phyloP scores from a whole-genome alignment of 441 rosid species.

The Populus hybrid region DNA sequence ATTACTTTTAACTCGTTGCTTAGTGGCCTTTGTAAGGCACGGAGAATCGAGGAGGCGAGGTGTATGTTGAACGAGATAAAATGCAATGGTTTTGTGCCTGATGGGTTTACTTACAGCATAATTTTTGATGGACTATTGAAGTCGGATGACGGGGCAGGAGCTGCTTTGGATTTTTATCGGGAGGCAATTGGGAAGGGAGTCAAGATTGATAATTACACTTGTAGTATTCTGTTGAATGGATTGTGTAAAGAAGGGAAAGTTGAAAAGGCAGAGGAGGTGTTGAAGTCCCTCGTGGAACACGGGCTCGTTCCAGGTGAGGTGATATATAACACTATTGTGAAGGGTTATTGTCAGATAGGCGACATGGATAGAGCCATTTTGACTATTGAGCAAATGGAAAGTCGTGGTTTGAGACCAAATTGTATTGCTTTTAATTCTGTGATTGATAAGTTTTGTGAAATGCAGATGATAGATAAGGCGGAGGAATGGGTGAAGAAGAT shows the following conservation, averaged over 20 bases:
- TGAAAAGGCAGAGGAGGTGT: conserved; percentile 56
- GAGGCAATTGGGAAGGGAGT: conserved; percentile 35
- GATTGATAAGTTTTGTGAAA: conserved; percentile 49
- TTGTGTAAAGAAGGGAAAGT: conserved; percentile 55
- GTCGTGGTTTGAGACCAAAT: conserved; percentile 48
- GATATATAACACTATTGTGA: conserved; percentile 54
- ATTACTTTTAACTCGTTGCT: conserved; percentile 70
- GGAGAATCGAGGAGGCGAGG: conserved; percentile 57
- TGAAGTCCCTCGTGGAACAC: conserved; percentile 37
- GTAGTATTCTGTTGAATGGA: conserved; percentile 52
- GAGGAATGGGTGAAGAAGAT: conserved; percentile 62
- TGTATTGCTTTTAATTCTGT: conserved; percentile 55
- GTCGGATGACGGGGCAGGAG: conserved; percentile 33
- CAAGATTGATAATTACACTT: conserved; percentile 46
- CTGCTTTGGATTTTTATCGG: conserved; percentile 46
- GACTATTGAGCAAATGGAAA: conserved; percentile 52
- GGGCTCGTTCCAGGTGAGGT: conserved; percentile 53
- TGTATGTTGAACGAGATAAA: conserved; percentile 53
- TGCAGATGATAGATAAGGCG: conserved; percentile 53
- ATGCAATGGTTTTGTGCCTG: conserved; percentile 54
- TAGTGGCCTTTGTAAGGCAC: conserved; percentile 53
- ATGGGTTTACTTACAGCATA: conserved; percentile 55
- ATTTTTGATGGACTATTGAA: conserved; percentile 49
- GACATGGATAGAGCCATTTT: conserved; percentile 44
- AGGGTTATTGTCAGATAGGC: conserved; percentile 54